These are phyloP conservation scores for Clavulina sp. DNA, from an alignment of 768 basidiomycete genomes.

Conservation along the genomic window DNA sequence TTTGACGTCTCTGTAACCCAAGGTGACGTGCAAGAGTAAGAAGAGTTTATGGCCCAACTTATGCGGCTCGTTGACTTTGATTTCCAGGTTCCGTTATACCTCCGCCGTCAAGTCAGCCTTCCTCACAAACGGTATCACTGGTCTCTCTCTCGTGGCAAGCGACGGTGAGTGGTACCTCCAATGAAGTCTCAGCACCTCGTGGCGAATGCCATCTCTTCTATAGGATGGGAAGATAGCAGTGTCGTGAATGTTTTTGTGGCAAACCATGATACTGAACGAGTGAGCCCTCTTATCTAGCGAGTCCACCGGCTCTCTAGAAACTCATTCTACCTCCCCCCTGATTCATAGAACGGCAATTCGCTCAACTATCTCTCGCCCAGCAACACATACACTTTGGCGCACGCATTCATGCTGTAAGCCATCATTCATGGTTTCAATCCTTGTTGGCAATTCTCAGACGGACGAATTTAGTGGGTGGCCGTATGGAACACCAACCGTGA, in stretches of 20 bases:
- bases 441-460: neutral
- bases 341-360: constrained; percentile 29
- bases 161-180: too few relatives aligned
- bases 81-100: constrained; percentile 39
- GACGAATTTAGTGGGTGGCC: constrained; percentile 29
- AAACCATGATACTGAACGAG: constrained; percentile 54
- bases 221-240: neutral
- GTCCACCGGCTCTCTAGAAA: neutral
- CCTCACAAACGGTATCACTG: constrained; percentile 31
- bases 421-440: neutral
- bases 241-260: constrained; percentile 13
- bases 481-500: constrained; percentile 46
- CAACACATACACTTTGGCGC: constrained; percentile 45
- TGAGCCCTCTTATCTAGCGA: constrained; percentile 11
- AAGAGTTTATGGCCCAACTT: neutral
- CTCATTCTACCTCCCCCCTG: neutral
- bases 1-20: neutral
- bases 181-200: too few relatives aligned
- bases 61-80: neutral
- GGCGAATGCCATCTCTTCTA: too few relatives aligned
- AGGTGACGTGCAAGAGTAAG: constrained; percentile 43
- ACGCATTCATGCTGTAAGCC: constrained; percentile 35
- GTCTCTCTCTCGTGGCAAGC: too few relatives aligned
- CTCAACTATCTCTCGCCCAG: constrained; percentile 42
- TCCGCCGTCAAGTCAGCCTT: constrained; percentile 35